Percentiles rank a stretch among this genome's conserved stretches.
Evolutionary conservation across 148 eudicot genomes (phyloP).

Genomic region (Rhododendron williamsianum): DNA sequence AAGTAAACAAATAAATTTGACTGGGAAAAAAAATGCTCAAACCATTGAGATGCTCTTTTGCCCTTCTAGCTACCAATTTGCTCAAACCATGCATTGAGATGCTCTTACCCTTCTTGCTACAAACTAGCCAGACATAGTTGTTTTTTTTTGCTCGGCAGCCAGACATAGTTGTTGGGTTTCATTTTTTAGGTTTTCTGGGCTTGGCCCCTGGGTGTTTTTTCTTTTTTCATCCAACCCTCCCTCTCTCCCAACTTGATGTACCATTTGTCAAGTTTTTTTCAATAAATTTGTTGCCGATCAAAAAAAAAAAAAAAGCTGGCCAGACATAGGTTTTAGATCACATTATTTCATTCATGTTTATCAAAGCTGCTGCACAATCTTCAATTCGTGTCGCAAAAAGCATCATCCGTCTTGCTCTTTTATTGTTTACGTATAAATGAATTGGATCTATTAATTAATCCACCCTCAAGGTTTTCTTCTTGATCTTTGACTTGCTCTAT

Average conservation of each 20-base stretch:
- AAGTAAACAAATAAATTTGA: not conserved
- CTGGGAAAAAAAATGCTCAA: not conserved
- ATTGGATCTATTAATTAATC: too few species aligned
- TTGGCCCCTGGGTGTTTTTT: too few species aligned
- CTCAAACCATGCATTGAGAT: not conserved
- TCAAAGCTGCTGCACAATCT: not conserved
- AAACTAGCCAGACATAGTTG: not conserved
- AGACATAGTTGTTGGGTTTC: too few species aligned
- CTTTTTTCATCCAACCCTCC: too few species aligned
- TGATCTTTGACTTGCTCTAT: not conserved
- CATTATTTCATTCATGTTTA: not conserved
- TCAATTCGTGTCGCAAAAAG: not conserved
- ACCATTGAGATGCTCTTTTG: not conserved
- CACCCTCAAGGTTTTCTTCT: too few species aligned
- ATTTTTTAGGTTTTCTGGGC: too few species aligned
- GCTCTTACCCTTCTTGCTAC: not conserved
- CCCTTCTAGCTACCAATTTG: not conserved
- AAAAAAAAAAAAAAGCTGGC: too few species aligned
- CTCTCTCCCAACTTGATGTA: too few species aligned
- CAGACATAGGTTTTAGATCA: not conserved
- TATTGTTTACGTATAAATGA: not conserved
- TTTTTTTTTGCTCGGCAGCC: not conserved
- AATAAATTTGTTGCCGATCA: too few species aligned
- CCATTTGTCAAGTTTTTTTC: too few species aligned
- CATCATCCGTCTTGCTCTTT: not conserved